These are phyloP conservation scores for Leishmania guyanensis DNA, from an alignment of 208 protist genomes.

Conservation along the genomic window DNA sequence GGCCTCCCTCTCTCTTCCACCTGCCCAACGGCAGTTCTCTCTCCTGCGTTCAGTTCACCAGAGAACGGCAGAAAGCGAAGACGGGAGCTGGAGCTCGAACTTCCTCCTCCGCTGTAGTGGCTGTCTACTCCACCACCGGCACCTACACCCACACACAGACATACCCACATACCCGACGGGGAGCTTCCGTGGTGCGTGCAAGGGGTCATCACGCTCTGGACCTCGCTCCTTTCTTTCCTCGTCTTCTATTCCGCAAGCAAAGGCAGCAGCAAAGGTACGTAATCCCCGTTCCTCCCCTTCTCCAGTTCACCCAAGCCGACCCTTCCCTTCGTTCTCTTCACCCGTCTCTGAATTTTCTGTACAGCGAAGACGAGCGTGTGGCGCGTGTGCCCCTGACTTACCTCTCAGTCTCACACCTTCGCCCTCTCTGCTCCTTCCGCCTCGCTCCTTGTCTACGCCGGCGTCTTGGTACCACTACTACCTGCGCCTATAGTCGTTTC, in stretches of 20 bases:
- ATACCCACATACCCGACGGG: background rate
- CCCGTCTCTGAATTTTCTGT: background rate
- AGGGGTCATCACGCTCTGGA: background rate
- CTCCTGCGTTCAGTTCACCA: background rate
- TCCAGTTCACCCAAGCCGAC: background rate
- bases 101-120: background rate
- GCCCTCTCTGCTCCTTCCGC: background rate
- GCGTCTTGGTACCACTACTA: no score
- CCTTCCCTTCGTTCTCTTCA: background rate
- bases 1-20: background rate
- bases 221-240: background rate
- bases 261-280: background rate
- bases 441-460: no score
- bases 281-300: background rate
- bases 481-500: no score
- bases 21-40: background rate
- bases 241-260: background rate
- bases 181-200: background rate
- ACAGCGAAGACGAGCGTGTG: background rate
- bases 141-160: background rate
- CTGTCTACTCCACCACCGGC: background rate
- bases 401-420: background rate
- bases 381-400: background rate
- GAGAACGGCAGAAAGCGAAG: background rate
- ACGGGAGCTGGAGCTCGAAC: background rate